These are phyloP conservation scores for Xylariaceae sp. DNA, from an alignment of 2,329 filamentous ascomycete genomes.

Conservation along the genomic window DNA sequence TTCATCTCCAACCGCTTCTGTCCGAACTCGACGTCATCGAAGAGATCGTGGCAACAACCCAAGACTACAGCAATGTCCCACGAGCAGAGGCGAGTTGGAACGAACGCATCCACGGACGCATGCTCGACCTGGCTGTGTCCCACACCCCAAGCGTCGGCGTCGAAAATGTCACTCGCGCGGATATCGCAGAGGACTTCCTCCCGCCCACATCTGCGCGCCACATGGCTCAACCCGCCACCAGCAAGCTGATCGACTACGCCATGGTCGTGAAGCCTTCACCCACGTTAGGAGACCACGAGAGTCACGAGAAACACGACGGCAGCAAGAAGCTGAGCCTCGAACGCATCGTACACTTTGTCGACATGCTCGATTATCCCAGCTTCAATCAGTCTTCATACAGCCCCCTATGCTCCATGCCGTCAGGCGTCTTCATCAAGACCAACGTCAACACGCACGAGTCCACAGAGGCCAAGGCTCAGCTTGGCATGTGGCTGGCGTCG, in stretches of 20 bases:
- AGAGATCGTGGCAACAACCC: background rate
- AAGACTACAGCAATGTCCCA: background rate
- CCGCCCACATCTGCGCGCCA: too few relatives aligned
- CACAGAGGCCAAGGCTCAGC: background rate
- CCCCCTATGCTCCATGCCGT: background rate
- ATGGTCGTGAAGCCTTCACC: too few relatives aligned
- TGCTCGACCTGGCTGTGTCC: conserved; percentile 3
- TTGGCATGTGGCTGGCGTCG: conserved; percentile 3
- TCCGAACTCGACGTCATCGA: background rate
- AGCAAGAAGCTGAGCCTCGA: too few relatives aligned
- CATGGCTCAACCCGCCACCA: too few relatives aligned
- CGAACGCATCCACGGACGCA: conserved; percentile 2
- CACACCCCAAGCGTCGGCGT: background rate
- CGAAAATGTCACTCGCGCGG: conserved; percentile 8
- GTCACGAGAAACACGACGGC: too few relatives aligned
- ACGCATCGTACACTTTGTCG: background rate
- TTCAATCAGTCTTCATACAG: conserved; percentile 6
- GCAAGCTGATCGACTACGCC: conserved; percentile 6
- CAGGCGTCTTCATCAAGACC: conserved; percentile 3
- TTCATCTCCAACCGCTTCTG: conserved; percentile 3
- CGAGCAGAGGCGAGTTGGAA: conserved; percentile 5
- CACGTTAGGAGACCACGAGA: too few relatives aligned
- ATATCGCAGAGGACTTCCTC: conserved; percentile 3
- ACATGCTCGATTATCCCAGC: background rate
- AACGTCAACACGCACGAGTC: background rate